A percentile compares a stretch with the other conserved stretches of the same genome.
Conservation (phyloP, 108 stramenopile species). For the Licmophora abbreviata region DNA sequence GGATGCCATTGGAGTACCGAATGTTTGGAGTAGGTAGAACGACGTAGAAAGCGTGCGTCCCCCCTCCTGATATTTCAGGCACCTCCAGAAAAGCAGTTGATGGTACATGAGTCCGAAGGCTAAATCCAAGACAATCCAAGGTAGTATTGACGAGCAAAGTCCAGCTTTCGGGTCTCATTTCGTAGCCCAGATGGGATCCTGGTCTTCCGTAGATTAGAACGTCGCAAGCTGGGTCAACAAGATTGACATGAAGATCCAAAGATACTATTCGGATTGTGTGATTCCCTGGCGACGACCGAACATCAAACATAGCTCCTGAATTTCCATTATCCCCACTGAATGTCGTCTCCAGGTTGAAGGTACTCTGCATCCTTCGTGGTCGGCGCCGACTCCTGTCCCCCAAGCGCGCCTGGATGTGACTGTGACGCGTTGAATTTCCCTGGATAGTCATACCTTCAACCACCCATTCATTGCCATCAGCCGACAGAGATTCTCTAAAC, state of each 20-base stretch:
- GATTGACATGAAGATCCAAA: slow-evolving; percentile 3
- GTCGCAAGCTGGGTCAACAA: neutral
- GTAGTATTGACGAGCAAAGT: neutral
- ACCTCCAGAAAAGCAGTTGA: neutral
- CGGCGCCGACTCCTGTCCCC: no score
- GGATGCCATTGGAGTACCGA: slow-evolving; percentile 1
- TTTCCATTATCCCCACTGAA: neutral
- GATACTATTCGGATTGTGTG: neutral
- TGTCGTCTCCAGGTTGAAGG: slow-evolving; percentile 5
- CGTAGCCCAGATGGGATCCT: slow-evolving; percentile 1
- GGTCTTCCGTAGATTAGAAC: slow-evolving; percentile 1
- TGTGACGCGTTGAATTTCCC: no score
- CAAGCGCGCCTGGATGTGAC: no score
- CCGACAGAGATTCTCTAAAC: no score
- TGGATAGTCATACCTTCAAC: no score
- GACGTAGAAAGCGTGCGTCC: slow-evolving; percentile 1
- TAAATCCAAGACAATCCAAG: neutral
- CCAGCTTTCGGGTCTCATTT: neutral
- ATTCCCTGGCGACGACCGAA: neutral
- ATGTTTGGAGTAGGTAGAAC: neutral
- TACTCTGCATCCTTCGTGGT: no score
- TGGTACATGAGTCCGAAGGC: neutral
- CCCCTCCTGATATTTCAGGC: neutral
- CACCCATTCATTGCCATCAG: no score
- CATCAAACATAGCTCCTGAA: slow-evolving; percentile 6